Base-by-base conservation (phyloP, 2,329 filamentous ascomycete species). In the Aspergillus pseudoglaucus region DNA sequence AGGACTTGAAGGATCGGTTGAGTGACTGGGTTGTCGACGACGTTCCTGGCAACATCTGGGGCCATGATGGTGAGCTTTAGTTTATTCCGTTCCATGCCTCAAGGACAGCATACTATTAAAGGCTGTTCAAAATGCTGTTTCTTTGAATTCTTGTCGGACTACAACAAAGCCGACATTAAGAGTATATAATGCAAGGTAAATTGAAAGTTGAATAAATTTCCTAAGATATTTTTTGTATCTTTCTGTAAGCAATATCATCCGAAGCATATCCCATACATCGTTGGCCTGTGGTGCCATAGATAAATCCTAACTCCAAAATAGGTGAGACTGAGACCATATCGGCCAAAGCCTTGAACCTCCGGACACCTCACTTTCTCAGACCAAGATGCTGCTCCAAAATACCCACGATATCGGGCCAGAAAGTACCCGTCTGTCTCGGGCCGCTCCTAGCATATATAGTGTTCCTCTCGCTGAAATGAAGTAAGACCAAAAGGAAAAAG, bases 1-100 rank as follows among this genome's bases (percentile, higher is more conserved):
- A 57, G 42, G 53, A 56, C 38, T 47, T 62, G 49, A 55, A 52
- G 38, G 49, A 53, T 27, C 46, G 53, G 22, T 42, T 62, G 47
- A 39, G 43, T 25, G 47, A 48, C 20, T 58, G 51, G 47, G 50
- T 52, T n/a, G 49, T 42, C 10, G 47, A 42, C 3, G 40, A 52
- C n/a, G 48, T 43, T 32, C 39, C 42, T 5, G 27, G 46, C 17
- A 46, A 38, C 18, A 33, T 32, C 7, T 40, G 15, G 20, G 14
- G 8, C n/a, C 47, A 45, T 46, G 32, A n/a, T 10, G 20, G 9
- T 9, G 47, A 52, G 7, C 27, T 54, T 18, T 48, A 48, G 38
- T 33, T 33, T n/a, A 44, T 25, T 47, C n/a, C n/a, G 32, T n/a
- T 7, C 17, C 33, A 8, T 37, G 32, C 32, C 6, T 1, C 10